These are phyloP conservation scores for Penicillium psychrofluorescens DNA, from an alignment of 495 filamentous ascomycete genomes.

Conservation along the genomic window DNA sequence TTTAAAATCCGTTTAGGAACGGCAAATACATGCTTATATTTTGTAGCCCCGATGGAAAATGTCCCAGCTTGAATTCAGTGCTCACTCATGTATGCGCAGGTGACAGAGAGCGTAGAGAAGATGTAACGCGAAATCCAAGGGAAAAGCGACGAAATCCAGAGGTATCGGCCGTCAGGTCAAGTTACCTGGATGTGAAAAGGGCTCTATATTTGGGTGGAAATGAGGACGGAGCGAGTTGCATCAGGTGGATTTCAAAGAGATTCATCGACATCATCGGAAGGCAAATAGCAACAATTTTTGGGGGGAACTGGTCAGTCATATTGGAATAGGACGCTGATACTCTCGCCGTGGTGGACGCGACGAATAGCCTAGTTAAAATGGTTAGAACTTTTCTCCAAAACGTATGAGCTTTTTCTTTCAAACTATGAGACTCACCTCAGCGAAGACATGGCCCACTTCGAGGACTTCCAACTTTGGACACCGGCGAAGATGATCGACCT, in stretches of 20 bases:
- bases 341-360: slow-evolving; percentile 94
- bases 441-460: slow-evolving; percentile 89
- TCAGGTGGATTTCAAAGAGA: slow-evolving; percentile 6
- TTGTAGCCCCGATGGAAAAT: too few relatives aligned
- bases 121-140: slow-evolving; percentile 4
- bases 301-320: slow-evolving; percentile 50
- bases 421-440: slow-evolving; percentile 53
- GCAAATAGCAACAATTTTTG: slow-evolving; percentile 1
- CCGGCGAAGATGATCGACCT: slow-evolving; percentile 64
- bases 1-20: too few relatives aligned
- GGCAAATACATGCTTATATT: too few relatives aligned
- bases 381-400: slow-evolving; percentile 3
- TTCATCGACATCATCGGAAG: slow-evolving; percentile 13
- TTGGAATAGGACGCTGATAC: slow-evolving; percentile 94
- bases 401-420: too few relatives aligned
- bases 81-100: neutral
- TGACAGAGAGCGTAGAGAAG: slow-evolving; percentile 1
- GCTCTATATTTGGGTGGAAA: slow-evolving; percentile 8
- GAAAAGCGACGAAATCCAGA: slow-evolving; percentile 2
- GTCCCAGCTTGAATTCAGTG: too few relatives aligned
- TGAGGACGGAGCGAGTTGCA: slow-evolving; percentile 1
- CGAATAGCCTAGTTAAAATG: slow-evolving; percentile 66
- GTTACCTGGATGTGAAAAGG: neutral
- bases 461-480: slow-evolving; percentile 88
- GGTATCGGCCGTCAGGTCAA: neutral